Evolutionary conservation across 768 basidiomycete species (phyloP), one percentile per base, ranked within the genome.

Genomic region (Tylopilus intermedius): DNA sequence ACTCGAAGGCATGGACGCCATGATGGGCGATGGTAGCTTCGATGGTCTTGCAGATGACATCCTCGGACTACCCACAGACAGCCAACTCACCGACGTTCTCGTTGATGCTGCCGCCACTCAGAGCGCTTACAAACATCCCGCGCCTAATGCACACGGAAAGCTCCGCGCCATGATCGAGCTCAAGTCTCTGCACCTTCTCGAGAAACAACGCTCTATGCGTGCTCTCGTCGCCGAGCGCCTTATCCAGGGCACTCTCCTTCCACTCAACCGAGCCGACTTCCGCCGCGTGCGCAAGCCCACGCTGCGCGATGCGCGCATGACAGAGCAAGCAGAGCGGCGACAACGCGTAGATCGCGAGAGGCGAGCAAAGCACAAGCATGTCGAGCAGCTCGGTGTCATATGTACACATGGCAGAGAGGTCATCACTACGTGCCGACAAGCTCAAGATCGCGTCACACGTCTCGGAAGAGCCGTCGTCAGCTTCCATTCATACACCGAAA

Each of bases 321-420:
- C 91, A 1, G 95, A 98, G 69, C 81, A 84, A 54, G 79, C 88
- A 6, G 96, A 99, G 72, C 81, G 92, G 53, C 86, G 88, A 67
- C 96, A 98, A 66, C 86, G 94, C 27, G 76, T 80, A 11, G 95
- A 98, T 54, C 85, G 96, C 21, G 95, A 98, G 71, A 84, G 86
- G 22, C 84, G 92, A 33, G 94, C 94, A 40, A 98, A 98, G 69
- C 88, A 91, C 74, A 94, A 95, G 66, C 96, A 99, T 64, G 81
- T 95, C 64, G 94, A 95, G 58, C 94, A 98, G 62, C 86, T 99
- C 62, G 77, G 74, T 29, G 80, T 89, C 52, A 97, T 99, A 58
- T 88, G 86, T 63, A 69, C 76, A 33, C 95, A 99, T 67, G 93
- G 91, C 1, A 79, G 77, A 50, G 84, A 89, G 29, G 76, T 97